Percentiles rank a stretch among this genome's conserved stretches.
Evolutionary conservation across 2,329 filamentous ascomycete genomes (phyloP).

Genomic region (Nigrospora sphaerica): DNA sequence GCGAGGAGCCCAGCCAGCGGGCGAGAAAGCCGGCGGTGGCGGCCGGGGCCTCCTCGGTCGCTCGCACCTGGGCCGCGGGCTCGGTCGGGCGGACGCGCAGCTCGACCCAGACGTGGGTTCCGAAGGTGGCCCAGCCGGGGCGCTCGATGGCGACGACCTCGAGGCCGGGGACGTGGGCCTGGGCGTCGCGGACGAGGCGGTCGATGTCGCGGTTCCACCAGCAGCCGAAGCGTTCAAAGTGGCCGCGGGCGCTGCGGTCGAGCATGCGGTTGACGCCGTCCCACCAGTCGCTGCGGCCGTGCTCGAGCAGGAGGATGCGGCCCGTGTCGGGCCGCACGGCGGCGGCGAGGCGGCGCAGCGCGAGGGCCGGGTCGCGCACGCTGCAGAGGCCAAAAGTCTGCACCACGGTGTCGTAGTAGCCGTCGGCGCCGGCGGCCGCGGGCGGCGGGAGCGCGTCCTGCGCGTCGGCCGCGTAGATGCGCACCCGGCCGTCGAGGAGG

Average conservation of each 20-base stretch:
- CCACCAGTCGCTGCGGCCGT: conserved; percentile 51
- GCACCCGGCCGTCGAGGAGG: conserved; percentile 33
- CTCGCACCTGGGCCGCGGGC: not conserved
- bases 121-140: conserved; percentile 44
- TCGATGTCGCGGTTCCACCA: conserved; percentile 64
- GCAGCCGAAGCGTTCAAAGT: conserved; percentile 56
- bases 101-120: conserved; percentile 54
- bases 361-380: conserved; percentile 46
- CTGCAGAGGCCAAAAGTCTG: conserved; percentile 61
- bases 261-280: conserved; percentile 47
- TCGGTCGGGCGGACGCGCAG: conserved; percentile 29
- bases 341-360: conserved; percentile 46
- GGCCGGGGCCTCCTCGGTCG: too few species aligned
- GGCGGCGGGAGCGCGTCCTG: conserved; percentile 33
- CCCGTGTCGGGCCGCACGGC: conserved; percentile 46
- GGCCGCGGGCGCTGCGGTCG: conserved; percentile 45
- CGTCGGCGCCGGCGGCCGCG: conserved; percentile 28
- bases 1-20: too few species aligned
- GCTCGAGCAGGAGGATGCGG: conserved; percentile 55
- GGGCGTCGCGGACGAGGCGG: conserved; percentile 43
- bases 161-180: conserved; percentile 40
- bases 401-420: conserved; percentile 54
- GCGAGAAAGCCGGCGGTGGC: too few species aligned
- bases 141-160: conserved; percentile 48
- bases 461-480: conserved; percentile 43